Percentiles rank a stretch among this genome's conserved stretches.
phyloP scores from a whole-genome alignment of 2,329 filamentous ascomycete species.

The Colletotrichum simmondsii region DNA sequence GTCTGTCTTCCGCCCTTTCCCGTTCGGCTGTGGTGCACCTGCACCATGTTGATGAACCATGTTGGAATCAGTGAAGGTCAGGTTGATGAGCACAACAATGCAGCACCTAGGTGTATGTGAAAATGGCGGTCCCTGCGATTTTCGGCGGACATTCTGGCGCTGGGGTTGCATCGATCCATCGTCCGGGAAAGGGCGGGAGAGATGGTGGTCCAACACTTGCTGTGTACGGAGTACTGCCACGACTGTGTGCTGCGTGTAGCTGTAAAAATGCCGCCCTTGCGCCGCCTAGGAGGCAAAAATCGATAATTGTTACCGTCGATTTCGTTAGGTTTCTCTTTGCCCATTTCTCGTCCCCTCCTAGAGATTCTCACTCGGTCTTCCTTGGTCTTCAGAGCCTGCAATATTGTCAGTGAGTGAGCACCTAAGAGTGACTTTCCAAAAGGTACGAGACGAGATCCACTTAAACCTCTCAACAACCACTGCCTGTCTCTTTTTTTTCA shows the following conservation, averaged over 20 bases:
- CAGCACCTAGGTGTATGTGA: not conserved
- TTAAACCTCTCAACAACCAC: conserved; percentile 37
- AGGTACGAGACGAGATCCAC: conserved; percentile 30
- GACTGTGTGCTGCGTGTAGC: no score
- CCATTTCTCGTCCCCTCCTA: not conserved
- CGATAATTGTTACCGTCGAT: not conserved
- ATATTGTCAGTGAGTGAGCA: conserved; percentile 10
- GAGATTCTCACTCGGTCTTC: not conserved
- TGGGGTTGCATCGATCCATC: conserved; percentile 18
- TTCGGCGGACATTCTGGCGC: conserved; percentile 13
- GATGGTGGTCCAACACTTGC: conserved; percentile 24
- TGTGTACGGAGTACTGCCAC: not conserved
- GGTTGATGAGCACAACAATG: not conserved
- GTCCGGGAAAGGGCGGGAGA: not conserved
- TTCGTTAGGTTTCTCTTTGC: not conserved
- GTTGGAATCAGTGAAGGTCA: not conserved
- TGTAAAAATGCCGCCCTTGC: conserved; percentile 15
- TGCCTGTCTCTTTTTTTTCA: conserved; percentile 19
- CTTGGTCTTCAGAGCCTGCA: not conserved
- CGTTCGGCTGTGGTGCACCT: not conserved
- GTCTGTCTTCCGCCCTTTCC: not conserved
- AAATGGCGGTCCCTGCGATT: conserved; percentile 14
- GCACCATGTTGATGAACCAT: not conserved
- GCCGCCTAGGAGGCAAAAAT: not conserved
- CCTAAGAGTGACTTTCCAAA: conserved; percentile 13